phyloP scores from a whole-genome alignment of 352 stramenopile species.

The Phytophthora crassamura region DNA sequence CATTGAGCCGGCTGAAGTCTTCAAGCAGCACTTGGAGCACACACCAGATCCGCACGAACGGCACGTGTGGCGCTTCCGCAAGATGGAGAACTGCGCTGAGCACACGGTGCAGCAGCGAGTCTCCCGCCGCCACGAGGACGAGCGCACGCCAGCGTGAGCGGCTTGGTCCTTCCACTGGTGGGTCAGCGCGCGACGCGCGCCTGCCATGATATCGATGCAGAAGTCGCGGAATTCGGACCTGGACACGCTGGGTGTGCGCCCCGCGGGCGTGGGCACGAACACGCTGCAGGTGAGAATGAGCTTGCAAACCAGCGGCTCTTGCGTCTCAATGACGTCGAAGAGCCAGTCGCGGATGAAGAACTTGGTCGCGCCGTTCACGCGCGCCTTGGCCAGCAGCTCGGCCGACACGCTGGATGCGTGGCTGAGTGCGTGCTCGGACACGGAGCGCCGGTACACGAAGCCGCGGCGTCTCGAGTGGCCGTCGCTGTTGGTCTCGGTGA shows the following conservation, averaged over 20 bases:
- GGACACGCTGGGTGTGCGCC: constrained; percentile 11
- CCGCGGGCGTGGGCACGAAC: constrained; percentile 42
- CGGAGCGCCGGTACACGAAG: constrained; percentile 78
- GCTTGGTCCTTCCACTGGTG: constrained; percentile 64
- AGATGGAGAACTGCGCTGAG: constrained; percentile 62
- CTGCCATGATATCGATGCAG: constrained; percentile 60
- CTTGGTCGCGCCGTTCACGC: constrained; percentile 35
- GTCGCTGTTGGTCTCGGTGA: constrained; percentile 33
- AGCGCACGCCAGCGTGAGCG: constrained; percentile 27
- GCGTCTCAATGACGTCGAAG: constrained; percentile 71
- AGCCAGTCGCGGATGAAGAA: constrained; percentile 77
- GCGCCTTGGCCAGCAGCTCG: constrained; percentile 46
- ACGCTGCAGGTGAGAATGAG: constrained; percentile 70
- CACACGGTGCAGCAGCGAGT: constrained; percentile 61
- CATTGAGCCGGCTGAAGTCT: constrained; percentile 16
- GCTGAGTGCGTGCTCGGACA: constrained; percentile 60
- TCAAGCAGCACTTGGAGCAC: constrained; percentile 66
- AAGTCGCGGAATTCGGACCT: constrained; percentile 70
- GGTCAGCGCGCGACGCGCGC: constrained; percentile 53
- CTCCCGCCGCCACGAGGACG: constrained; percentile 40
- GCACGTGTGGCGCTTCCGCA: constrained; percentile 70
- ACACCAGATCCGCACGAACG: constrained; percentile 55
- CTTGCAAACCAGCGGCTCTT: constrained; percentile 67
- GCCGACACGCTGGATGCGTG: constrained; percentile 52
- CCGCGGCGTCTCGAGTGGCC: constrained; percentile 43